Conservation (phyloP, 2,329 filamentous ascomycete genomes). For the Drechslerella dactyloides region DNA sequence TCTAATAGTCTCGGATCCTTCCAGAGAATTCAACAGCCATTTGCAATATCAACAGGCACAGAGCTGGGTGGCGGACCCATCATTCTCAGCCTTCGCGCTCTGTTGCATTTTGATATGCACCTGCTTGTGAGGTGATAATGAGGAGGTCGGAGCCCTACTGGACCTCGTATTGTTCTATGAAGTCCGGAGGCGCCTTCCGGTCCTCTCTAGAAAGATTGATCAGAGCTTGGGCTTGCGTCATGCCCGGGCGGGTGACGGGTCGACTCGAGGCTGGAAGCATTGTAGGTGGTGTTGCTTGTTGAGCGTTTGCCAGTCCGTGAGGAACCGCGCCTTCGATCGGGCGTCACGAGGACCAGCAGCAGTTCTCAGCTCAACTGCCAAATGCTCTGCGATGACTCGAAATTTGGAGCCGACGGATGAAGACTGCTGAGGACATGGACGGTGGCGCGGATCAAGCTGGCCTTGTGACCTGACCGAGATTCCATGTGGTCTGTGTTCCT, state of each 20-base stretch:
- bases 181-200: not conserved
- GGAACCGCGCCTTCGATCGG: too few species aligned
- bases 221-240: slow-evolving; percentile 7
- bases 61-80: not conserved
- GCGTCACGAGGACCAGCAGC: slow-evolving; percentile 13
- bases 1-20: not conserved
- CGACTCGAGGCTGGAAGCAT: not conserved
- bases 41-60: not conserved
- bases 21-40: not conserved
- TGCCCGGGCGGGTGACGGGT: slow-evolving; percentile 2
- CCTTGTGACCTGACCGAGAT: slow-evolving; percentile 34
- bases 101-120: slow-evolving; percentile 19
- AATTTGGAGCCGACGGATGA: not conserved
- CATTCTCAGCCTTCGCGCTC: not conserved
- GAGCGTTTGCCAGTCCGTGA: not conserved
- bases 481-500: slow-evolving; percentile 34
- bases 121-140: not conserved
- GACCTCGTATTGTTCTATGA: not conserved
- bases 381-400: not conserved
- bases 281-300: not conserved
- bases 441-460: not conserved
- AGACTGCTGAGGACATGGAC: not conserved
- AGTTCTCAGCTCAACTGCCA: not conserved
- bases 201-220: not conserved
- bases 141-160: not conserved